Percentiles rank a stretch among this genome's conserved stretches.
Conservation (phyloP, 2,329 filamentous ascomycete species). For the Colletotrichum sp. region DNA sequence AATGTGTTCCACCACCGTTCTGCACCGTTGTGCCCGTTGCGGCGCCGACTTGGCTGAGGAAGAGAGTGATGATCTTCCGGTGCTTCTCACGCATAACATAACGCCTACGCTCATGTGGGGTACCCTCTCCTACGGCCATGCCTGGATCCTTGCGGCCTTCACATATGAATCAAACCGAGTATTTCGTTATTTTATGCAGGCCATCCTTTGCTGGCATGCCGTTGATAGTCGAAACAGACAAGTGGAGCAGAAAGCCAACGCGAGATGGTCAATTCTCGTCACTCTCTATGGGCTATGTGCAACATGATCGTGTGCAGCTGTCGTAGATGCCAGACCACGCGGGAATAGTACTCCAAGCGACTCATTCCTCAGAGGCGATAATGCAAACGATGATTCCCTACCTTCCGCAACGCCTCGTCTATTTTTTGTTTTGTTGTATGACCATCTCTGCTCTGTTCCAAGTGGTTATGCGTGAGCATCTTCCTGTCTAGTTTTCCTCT, state of each 20-base stretch:
- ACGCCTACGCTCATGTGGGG: background rate
- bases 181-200: background rate
- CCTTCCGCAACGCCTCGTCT: background rate
- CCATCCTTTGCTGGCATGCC: background rate
- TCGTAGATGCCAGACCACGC: background rate
- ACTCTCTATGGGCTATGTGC: background rate
- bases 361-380: background rate
- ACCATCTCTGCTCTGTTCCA: background rate
- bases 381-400: background rate
- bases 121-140: background rate
- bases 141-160: background rate
- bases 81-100: background rate
- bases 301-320: background rate
- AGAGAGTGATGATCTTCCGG: background rate
- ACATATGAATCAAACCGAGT: background rate
- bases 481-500: constrained; percentile 7
- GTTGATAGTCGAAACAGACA: background rate
- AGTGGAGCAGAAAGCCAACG: background rate
- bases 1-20: background rate
- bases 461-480: background rate
- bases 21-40: background rate
- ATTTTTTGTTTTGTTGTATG: background rate
- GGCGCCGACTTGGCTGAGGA: background rate
- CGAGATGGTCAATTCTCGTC: background rate
- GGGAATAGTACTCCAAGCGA: background rate